phyloP scores from a whole-genome alignment of 345 rosid genomes.

The Sonneratia caseolaris region DNA sequence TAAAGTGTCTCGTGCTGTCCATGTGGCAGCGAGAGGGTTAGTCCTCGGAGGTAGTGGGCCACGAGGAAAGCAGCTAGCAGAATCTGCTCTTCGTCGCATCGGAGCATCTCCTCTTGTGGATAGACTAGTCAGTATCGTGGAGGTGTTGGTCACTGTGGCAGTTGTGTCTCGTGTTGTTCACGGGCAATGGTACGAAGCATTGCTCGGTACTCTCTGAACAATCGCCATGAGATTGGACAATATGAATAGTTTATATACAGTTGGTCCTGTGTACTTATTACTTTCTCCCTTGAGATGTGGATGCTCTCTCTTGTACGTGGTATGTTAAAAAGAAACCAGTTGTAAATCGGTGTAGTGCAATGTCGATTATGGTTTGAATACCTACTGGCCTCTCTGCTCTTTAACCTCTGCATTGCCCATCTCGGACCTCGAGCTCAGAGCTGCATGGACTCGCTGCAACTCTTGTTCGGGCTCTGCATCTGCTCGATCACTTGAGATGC shows the following conservation, averaged over 20 bases:
- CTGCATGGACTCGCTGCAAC: background rate
- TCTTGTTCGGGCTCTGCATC: too few species aligned
- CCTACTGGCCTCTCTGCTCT: background rate
- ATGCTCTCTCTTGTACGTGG: background rate
- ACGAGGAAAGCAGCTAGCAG: background rate
- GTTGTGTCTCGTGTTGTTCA: constrained; percentile 1
- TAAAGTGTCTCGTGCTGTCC: background rate
- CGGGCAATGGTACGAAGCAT: background rate
- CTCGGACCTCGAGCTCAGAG: background rate
- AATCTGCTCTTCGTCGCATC: background rate
- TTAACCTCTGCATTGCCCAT: background rate
- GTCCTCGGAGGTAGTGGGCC: background rate
- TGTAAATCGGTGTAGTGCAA: background rate
- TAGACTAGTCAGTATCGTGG: background rate
- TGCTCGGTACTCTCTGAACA: background rate
- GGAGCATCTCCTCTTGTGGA: background rate
- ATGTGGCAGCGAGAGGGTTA: background rate
- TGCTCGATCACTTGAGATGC: too few species aligned
- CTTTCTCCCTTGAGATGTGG: background rate
- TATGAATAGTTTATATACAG: background rate
- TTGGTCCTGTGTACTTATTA: background rate
- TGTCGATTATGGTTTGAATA: background rate
- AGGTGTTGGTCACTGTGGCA: background rate
- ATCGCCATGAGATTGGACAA: background rate
- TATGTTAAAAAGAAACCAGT: too few species aligned